Base-by-base conservation (phyloP, 2,329 filamentous ascomycete genomes). In the Lachnellula cervina region DNA sequence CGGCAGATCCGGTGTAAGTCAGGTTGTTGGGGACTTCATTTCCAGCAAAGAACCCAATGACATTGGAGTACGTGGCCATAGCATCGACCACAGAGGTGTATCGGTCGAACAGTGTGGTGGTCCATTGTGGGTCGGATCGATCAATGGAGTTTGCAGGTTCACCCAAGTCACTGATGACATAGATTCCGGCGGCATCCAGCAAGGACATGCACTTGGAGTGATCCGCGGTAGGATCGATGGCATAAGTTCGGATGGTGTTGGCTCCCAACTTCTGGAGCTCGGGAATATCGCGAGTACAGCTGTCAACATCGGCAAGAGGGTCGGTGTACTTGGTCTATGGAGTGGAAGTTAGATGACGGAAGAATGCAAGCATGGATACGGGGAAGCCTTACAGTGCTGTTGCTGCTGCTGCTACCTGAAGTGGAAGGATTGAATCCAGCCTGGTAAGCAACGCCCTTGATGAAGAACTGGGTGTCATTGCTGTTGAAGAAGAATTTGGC, bases 21-120 rank as follows among this genome's bases (percentile, higher is more conserved):
- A 80, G 78, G 68, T 86, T 83, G 80, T 96, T 95, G 68, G 90
- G 86, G 60, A 99, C 94, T 77, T 99, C 93, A 76, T 99, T 97
- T 72, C 93, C 94, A 65, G 92, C 93, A 72, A 99, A 97, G 86
- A 97, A 97, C 66, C 94, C 94, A 64, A 99, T 87, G 51, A 90
- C 86, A 76, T 99, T 97, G 74, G 82, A 80, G 80, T 95, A 97
- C 70, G 88, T 80, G 66, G 80, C 78, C 67, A 97, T 77, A 60
- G 82, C 79, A 69, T 97, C 92, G 57, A 99, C 78, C 58, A 99
- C 94, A 40, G 75, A 74, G 53, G 85, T 89, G 80, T 97, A 97
- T 64, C 93, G 90, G 40, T 78, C 69, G 76, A 86, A 95, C 49
- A 97, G 80, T 17, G 80, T 79, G 53, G 84, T 80, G 71, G 92